A percentile compares a stretch with the other conserved stretches of the same genome.
Evolutionary conservation across 163 green algal genomes (phyloP).

Genomic region (Chlorella variabilis): DNA sequence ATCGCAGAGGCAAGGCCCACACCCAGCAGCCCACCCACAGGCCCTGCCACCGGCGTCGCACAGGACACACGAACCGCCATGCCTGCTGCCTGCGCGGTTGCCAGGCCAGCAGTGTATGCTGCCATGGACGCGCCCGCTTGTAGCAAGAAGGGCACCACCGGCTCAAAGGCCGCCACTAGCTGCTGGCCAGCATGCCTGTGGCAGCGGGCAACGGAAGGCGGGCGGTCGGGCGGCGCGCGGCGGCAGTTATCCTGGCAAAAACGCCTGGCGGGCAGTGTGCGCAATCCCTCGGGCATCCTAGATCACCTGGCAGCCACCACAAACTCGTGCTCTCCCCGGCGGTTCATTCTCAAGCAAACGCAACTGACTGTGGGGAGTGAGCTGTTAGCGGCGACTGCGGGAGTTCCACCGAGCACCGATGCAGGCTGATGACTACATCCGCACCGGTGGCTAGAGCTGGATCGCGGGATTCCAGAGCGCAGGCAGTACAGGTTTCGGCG

Average conservation of each 20-base stretch:
- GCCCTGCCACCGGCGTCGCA: slow-evolving; percentile 71
- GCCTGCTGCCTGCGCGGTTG: slow-evolving; percentile 53
- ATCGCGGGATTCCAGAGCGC: no score
- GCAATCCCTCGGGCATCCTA: neutral
- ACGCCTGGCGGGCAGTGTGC: no score
- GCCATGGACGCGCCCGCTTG: slow-evolving; percentile 57
- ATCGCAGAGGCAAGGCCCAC: slow-evolving; percentile 68
- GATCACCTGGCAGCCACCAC: neutral
- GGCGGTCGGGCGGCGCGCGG: no score
- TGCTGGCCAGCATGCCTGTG: slow-evolving; percentile 14
- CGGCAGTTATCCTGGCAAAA: neutral
- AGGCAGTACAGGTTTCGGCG: no score
- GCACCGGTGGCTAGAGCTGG: no score
- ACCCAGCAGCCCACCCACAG: slow-evolving; percentile 60
- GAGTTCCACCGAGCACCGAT: no score
- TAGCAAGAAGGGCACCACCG: slow-evolving; percentile 59
- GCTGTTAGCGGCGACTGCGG: no score
- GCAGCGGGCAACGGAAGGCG: neutral
- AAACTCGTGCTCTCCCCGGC: neutral
- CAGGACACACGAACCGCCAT: slow-evolving; percentile 68
- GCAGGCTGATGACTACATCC: no score
- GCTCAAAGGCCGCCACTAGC: slow-evolving; percentile 32
- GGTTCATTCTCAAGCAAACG: neutral
- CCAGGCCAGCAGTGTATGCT: slow-evolving; percentile 63
- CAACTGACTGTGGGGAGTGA: no score